These are phyloP conservation scores for Melaleuca alternifolia DNA, from an alignment of 345 rosid genomes.

Conservation along the genomic window DNA sequence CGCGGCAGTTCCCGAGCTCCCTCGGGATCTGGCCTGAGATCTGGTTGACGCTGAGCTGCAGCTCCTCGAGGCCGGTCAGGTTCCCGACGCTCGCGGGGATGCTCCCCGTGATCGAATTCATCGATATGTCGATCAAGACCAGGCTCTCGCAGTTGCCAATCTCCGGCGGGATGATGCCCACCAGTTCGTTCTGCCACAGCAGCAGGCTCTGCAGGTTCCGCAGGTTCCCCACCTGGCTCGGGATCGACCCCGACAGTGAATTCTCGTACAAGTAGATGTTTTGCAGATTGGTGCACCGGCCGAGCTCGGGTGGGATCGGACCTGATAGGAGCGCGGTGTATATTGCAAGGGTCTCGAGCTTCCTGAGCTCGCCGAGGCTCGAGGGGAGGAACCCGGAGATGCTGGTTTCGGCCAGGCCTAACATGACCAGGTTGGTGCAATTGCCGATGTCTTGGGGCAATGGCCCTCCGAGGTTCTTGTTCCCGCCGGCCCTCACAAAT, in stretches of 20 bases:
- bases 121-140: conserved; percentile 51
- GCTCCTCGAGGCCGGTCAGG: conserved; percentile 40
- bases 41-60: conserved; percentile 70
- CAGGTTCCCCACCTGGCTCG: conserved; percentile 41
- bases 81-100: conserved; percentile 61
- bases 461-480: conserved; percentile 63
- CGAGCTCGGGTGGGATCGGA: conserved; percentile 67
- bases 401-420: conserved; percentile 87
- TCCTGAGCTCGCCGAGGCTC: conserved; percentile 51
- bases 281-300: conserved; percentile 59
- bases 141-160: conserved; percentile 55
- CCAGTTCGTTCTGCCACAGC: conserved; percentile 70
- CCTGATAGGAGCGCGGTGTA: conserved; percentile 72
- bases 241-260: conserved; percentile 63
- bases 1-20: conserved; percentile 41
- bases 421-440: conserved; percentile 39
- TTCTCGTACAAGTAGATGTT: conserved; percentile 73
- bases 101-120: conserved; percentile 65
- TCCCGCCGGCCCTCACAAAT: conserved; percentile 77
- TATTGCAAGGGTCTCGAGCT: conserved; percentile 61
- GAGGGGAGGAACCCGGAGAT: conserved; percentile 76
- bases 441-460: conserved; percentile 67
- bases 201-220: conserved; percentile 42
- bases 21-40: conserved; percentile 66
- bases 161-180: conserved; percentile 63